Conservation (phyloP, 495 filamentous ascomycete genomes). For the Annulohypoxylon maeteangense region DNA sequence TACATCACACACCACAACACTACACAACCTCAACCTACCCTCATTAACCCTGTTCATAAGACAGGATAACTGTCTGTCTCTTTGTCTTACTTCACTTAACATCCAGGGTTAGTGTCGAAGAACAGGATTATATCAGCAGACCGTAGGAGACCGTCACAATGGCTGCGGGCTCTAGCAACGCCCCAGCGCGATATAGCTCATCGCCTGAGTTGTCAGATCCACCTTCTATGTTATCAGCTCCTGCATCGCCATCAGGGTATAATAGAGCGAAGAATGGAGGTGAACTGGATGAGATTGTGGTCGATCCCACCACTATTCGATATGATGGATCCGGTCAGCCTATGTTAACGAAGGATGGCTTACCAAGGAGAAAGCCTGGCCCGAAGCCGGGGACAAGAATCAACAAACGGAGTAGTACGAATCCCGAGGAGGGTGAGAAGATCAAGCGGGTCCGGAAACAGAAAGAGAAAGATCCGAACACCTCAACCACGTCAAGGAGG, state of each 20-base stretch:
- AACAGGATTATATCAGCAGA: not conserved
- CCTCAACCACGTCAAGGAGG: conserved; percentile 62
- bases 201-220: conserved; percentile 48
- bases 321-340: conserved; percentile 48
- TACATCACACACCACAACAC: not conserved
- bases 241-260: conserved; percentile 37
- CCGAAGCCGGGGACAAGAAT: conserved; percentile 62
- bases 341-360: conserved; percentile 56
- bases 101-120: not conserved
- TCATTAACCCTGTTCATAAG: not conserved
- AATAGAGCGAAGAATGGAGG: conserved; percentile 41
- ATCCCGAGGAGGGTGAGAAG: conserved; percentile 60
- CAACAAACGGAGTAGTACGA: conserved; percentile 54
- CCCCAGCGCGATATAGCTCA: conserved; percentile 40
- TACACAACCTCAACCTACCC: not conserved
- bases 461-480: conserved; percentile 66
- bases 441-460: conserved; percentile 65
- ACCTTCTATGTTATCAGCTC: conserved; percentile 46
- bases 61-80: not conserved
- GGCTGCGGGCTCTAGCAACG: conserved; percentile 41
- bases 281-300: conserved; percentile 47
- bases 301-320: conserved; percentile 45
- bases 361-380: conserved; percentile 61
- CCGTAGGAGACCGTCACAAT: conserved; percentile 15
- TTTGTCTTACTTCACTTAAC: not conserved